Conservation (phyloP, 2,329 filamentous ascomycete genomes). For the Botrytis elliptica region DNA sequence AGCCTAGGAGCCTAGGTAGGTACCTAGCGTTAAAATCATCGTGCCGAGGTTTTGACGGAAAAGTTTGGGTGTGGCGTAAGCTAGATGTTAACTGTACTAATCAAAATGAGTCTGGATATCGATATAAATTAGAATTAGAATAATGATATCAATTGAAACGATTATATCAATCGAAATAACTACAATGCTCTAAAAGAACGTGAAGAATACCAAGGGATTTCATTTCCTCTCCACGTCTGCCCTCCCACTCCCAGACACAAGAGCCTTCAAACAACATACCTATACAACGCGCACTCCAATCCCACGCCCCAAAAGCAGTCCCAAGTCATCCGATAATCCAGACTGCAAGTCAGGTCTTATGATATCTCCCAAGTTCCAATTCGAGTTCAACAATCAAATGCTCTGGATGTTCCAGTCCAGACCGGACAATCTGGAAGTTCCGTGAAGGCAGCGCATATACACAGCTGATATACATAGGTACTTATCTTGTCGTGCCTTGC, state of each 20-base stretch:
- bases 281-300: background rate
- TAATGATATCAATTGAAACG: background rate
- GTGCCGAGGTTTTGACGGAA: background rate
- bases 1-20: background rate
- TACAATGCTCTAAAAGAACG: too few relatives aligned
- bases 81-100: too few relatives aligned
- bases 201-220: too few relatives aligned
- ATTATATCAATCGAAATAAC: background rate
- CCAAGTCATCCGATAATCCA: background rate
- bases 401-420: background rate
- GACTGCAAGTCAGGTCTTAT: background rate
- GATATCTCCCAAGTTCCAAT: background rate
- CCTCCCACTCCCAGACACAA: too few relatives aligned
- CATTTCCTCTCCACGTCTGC: too few relatives aligned
- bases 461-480: background rate
- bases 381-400: background rate
- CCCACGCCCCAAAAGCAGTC: background rate
- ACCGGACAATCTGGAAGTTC: background rate
- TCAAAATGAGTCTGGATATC: too few relatives aligned
- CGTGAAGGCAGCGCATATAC: background rate
- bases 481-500: background rate
- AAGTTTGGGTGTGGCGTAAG: background rate
- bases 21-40: background rate
- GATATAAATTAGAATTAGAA: too few relatives aligned
- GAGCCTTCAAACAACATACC: too few relatives aligned